Conservation (phyloP, 768 basidiomycete species). For the Leccinum pellstonianum region DNA sequence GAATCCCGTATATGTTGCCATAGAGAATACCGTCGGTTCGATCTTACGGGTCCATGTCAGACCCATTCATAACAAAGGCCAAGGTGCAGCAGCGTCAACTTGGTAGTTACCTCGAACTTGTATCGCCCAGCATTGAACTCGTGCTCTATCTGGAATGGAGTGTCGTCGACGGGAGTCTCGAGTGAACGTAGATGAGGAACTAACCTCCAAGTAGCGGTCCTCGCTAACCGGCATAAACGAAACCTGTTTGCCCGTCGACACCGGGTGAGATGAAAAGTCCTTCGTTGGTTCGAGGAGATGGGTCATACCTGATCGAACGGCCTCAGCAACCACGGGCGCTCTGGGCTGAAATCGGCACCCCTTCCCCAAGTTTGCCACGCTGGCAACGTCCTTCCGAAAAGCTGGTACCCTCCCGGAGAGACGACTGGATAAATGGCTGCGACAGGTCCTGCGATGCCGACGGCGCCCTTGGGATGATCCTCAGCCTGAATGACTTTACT, state of each 20-base stretch:
- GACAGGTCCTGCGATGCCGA: constrained; percentile 68
- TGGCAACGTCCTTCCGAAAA: constrained; percentile 62
- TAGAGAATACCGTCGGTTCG: constrained; percentile 51
- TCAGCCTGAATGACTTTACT: not conserved
- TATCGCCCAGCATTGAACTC: constrained; percentile 55
- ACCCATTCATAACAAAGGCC: not conserved
- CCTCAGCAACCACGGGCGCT: constrained; percentile 57
- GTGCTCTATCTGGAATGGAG: constrained; percentile 41
- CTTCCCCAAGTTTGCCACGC: constrained; percentile 65
- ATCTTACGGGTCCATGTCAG: constrained; percentile 35
- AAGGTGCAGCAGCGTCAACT: not conserved
- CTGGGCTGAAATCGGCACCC: constrained; percentile 44
- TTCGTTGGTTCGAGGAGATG: not conserved
- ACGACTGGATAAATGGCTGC: constrained; percentile 66
- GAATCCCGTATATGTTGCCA: constrained; percentile 48
- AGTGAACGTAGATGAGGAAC: not conserved
- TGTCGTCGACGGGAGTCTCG: not conserved
- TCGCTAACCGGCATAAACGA: constrained; percentile 49
- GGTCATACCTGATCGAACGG: constrained; percentile 57
- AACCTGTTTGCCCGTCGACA: constrained; percentile 35
- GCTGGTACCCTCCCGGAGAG: constrained; percentile 64
- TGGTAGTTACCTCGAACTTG: constrained; percentile 42
- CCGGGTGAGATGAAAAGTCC: not conserved
- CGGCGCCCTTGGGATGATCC: constrained; percentile 47
- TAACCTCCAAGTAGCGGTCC: constrained; percentile 48